A percentile compares a stretch with the other conserved stretches of the same genome.
phyloP scores from a whole-genome alignment of 225 moss, liverwort and hornwort genomes.

The Pseudisothecium myosuroides region DNA sequence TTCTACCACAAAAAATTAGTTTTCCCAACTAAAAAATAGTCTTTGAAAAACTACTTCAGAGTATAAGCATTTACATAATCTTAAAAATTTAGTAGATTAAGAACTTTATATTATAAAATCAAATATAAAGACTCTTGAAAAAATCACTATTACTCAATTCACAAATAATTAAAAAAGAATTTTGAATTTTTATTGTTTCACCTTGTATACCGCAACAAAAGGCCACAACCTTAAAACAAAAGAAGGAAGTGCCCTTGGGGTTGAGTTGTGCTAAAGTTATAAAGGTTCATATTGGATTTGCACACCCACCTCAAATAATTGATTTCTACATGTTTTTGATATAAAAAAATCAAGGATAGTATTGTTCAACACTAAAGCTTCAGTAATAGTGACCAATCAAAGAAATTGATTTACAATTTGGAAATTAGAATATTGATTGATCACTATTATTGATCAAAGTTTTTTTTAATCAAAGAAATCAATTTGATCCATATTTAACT shows the following conservation, averaged over 20 bases:
- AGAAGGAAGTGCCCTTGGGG: no score
- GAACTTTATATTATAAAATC: no score
- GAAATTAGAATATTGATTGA: not conserved
- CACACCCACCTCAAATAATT: not conserved
- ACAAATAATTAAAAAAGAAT: not conserved
- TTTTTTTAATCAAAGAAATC: no score
- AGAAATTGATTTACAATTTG: not conserved
- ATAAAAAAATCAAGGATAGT: no score
- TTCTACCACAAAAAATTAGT: no score
- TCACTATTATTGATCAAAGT: not conserved
- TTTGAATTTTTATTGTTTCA: not conserved
- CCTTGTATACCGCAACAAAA: not conserved
- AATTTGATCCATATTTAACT: no score
- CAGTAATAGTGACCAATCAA: not conserved
- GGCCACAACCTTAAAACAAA: no score
- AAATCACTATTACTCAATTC: not conserved
- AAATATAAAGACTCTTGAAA: not conserved
- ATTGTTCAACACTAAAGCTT: not conserved
- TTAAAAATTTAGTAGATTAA: not conserved
- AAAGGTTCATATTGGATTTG: not conserved
- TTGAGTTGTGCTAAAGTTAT: not conserved
- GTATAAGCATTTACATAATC: not conserved
- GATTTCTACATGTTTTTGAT: not conserved
- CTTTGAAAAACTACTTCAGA: not conserved
- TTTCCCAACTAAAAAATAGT: not conserved